A percentile compares a stretch with the other conserved stretches of the same genome.
Conservation (phyloP, 75 land plant genomes). For the Ceratopteris richardii region DNA sequence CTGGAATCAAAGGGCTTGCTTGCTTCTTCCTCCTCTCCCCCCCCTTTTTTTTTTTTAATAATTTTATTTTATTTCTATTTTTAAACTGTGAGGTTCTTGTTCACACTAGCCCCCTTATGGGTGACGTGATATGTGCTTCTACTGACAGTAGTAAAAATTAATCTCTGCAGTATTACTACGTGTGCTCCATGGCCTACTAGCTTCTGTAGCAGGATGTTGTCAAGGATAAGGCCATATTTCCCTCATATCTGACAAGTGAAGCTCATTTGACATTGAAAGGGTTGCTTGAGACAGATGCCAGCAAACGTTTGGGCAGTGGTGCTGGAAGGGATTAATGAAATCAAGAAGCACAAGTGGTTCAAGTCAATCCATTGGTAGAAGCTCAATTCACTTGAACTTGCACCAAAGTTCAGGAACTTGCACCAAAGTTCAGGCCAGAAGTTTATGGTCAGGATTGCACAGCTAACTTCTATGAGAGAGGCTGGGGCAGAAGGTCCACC, state of each 20-base stretch:
- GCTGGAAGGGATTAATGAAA: slow-evolving; percentile 67
- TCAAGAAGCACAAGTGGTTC: slow-evolving; percentile 93
- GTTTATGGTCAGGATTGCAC: slow-evolving; percentile 71
- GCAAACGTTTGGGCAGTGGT: slow-evolving; percentile 83
- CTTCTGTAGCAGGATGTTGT: slow-evolving; percentile 83
- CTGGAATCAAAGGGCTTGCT: no score
- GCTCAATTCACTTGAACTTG: slow-evolving; percentile 57
- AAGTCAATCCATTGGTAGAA: slow-evolving; percentile 87
- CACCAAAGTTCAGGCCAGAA: slow-evolving; percentile 66
- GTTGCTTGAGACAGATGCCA: slow-evolving; percentile 79
- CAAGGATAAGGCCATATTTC: slow-evolving; percentile 83
- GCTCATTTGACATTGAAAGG: slow-evolving; percentile 83
- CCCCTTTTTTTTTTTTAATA: no score
- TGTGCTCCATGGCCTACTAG: no score
- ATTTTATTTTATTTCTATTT: no score
- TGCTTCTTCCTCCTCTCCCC: no score
- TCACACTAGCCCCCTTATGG: no score
- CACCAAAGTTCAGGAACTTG: no score
- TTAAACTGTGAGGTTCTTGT: no score
- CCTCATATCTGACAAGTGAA: slow-evolving; percentile 73
- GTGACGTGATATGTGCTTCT: no score
- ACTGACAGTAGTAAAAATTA: no score
- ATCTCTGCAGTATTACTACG: no score
- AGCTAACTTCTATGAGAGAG: slow-evolving; percentile 81
- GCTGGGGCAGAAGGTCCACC: no score